Evolutionary conservation across 495 filamentous ascomycete species (phyloP), one percentile per base, ranked within the genome.

Genomic region (Stereocaulon alpinum): DNA sequence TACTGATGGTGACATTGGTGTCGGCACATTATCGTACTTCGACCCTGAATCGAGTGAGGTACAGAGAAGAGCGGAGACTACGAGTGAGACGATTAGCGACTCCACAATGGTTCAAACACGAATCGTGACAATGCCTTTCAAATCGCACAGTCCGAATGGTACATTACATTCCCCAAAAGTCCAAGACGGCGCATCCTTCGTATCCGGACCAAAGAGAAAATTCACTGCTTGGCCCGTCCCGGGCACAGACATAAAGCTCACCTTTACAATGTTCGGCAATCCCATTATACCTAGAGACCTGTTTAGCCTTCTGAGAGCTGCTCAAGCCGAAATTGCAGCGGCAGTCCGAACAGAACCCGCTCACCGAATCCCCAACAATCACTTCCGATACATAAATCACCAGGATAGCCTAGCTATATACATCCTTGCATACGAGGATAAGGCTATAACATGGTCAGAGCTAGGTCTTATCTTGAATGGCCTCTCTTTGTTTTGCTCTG

Each of bases 11-110:
- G 42, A 49, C 1, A 12, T 58, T n/a, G 47, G 56, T 32, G 56
- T 51, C 4, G 56, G 37, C 6, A 50, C 56, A 7, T 30, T 58
- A 32, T n/a, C 56, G 15, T 58, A 51, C 29, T 51, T 29, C 22
- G 40, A 14, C 10, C 29, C 34, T 20, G 17, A 9, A 20, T 5
- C 32, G 4, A 27, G 14, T 9, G 34, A 30, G 34, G 22, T 58
- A 34, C 45, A 40, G 40, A 48, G 40, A 20, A 50, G 56, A 50
- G 37, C 18, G 17, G 24, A 40, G n/a, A 3, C 7, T 32, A 14
- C 40, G 11, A 17, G 29, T 30, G 14, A 14, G 12, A 29, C 2
- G 11, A 14, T 3, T 34, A 12, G 1, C 4, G 48, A n/a, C 2
- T 34, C 29, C 17, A 3, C 15, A n/a, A 5, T 51, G 14, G 18